These are phyloP conservation scores for Tylopilus sp. DNA, from an alignment of 768 basidiomycete species.

Conservation along the genomic window DNA sequence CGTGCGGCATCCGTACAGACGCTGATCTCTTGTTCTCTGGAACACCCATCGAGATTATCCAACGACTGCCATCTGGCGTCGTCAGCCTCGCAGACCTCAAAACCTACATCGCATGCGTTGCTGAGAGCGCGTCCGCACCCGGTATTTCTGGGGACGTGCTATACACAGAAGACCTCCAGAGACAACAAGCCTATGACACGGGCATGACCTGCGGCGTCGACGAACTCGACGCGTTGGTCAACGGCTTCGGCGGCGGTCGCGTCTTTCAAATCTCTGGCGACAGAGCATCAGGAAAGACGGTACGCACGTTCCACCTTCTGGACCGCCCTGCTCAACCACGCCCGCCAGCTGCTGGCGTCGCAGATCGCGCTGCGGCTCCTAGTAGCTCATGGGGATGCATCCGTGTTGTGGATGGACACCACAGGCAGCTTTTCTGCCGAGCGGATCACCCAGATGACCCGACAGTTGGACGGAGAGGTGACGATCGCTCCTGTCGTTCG, in stretches of 20 bases:
- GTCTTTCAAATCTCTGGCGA: constrained; percentile 72
- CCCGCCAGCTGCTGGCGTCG: constrained; percentile 55
- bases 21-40: constrained; percentile 53
- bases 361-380: constrained; percentile 59
- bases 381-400: constrained; percentile 30
- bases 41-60: constrained; percentile 47
- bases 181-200: constrained; percentile 7
- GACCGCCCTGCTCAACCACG: constrained; percentile 1
- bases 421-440: constrained; percentile 62
- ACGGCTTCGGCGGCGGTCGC: constrained; percentile 45
- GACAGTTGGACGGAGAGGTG: constrained; percentile 23
- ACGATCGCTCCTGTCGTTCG: constrained; percentile 13
- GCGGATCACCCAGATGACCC: constrained; percentile 39
- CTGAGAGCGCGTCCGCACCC: constrained; percentile 42
- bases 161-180: constrained; percentile 17
- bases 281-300: constrained; percentile 65
- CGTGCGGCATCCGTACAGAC: constrained; percentile 52
- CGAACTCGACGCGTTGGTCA: constrained; percentile 51
- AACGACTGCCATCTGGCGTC: constrained; percentile 46
- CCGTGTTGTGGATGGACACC: constrained; percentile 69
- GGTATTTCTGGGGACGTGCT: constrained; percentile 34
- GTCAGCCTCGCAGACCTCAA: constrained; percentile 49
- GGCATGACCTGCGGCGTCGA: constrained; percentile 36
- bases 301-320: constrained; percentile 31
- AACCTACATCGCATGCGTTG: constrained; percentile 36